Percentiles rank a stretch among this genome's conserved stretches.
Conservation (phyloP, 2,329 filamentous ascomycete species). For the Plenodomus lindquistii region DNA sequence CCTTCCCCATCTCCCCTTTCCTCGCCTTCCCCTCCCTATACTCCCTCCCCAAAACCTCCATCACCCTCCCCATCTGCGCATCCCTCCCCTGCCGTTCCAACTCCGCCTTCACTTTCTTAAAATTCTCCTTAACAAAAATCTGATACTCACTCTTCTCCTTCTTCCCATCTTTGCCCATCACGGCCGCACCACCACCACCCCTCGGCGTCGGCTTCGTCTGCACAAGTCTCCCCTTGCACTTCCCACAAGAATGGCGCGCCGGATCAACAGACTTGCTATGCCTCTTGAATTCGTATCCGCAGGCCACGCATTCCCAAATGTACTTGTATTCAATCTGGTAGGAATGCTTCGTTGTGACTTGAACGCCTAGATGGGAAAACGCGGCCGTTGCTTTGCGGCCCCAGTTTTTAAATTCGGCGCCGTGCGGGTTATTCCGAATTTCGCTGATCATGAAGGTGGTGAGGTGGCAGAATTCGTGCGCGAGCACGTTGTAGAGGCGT, state of each 20-base stretch:
- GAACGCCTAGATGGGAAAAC: slow-evolving; percentile 66
- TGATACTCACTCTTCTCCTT: slow-evolving; percentile 57
- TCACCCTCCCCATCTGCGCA: slow-evolving; percentile 61
- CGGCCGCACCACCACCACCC: slow-evolving; percentile 20
- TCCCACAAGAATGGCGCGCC: slow-evolving; percentile 70
- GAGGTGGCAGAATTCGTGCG: slow-evolving; percentile 95
- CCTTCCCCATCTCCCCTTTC: slow-evolving; percentile 14
- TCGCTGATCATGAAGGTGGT: slow-evolving; percentile 87
- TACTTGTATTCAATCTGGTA: slow-evolving; percentile 95
- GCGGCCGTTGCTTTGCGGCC: slow-evolving; percentile 54
- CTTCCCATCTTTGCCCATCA: slow-evolving; percentile 16
- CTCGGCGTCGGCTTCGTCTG: slow-evolving; percentile 81
- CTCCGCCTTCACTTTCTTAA: slow-evolving; percentile 52
- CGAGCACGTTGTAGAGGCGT: slow-evolving; percentile 84
- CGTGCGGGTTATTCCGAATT: slow-evolving; percentile 77
- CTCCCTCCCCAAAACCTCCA: slow-evolving; percentile 67
- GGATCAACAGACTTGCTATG: slow-evolving; percentile 87
- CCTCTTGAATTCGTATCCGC: slow-evolving; percentile 73
- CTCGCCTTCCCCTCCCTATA: slow-evolving; percentile 58
- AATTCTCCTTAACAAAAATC: slow-evolving; percentile 68
- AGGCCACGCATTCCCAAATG: slow-evolving; percentile 76
- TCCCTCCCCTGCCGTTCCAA: slow-evolving; percentile 58
- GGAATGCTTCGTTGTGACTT: slow-evolving; percentile 85
- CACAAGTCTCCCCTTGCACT: slow-evolving; percentile 68
- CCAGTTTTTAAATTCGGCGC: slow-evolving; percentile 81